A percentile compares a stretch with the other conserved stretches of the same genome.
Evolutionary conservation across 139 green algal species (phyloP).

Genomic region (Tetradesmus lagerheimii): DNA sequence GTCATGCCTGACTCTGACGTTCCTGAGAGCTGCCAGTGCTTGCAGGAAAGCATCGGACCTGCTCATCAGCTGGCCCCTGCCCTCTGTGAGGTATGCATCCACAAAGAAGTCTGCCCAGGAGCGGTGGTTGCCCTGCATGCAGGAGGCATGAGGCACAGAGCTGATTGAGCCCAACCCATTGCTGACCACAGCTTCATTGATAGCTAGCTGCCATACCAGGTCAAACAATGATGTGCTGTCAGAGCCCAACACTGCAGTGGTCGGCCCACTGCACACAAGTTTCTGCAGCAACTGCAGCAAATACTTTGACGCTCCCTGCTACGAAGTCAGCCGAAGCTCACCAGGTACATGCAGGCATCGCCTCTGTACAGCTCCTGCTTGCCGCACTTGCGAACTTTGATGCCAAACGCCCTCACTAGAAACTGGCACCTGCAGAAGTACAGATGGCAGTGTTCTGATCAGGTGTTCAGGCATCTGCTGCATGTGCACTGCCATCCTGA

Average conservation of each 20-base stretch:
- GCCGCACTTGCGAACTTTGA: slow-evolving; percentile 63
- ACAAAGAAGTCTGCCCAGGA: slow-evolving; percentile 95
- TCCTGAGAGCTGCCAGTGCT: too few species aligned
- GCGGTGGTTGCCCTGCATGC: slow-evolving; percentile 89
- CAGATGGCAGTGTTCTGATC: too few species aligned
- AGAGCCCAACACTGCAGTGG: neutral
- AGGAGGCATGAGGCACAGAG: neutral
- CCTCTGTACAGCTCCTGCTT: slow-evolving; percentile 64
- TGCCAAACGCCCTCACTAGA: slow-evolving; percentile 32
- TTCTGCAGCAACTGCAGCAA: neutral
- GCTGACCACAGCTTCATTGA: neutral
- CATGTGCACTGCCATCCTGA: neutral
- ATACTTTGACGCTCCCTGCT: too few species aligned
- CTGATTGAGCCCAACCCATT: neutral
- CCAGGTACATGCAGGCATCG: slow-evolving; percentile 71
- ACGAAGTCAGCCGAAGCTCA: slow-evolving; percentile 39
- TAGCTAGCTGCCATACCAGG: neutral
- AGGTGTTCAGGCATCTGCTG: neutral
- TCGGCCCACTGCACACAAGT: neutral
- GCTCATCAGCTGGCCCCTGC: slow-evolving; percentile 81
- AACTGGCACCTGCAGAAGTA: slow-evolving; percentile 46
- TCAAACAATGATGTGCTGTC: too few species aligned
- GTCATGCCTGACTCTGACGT: too few species aligned
- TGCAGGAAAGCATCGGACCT: slow-evolving; percentile 55
- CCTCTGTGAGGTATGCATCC: slow-evolving; percentile 86